phyloP scores from a whole-genome alignment of 75 land plant species.

The Adiantum capillusveneris region DNA sequence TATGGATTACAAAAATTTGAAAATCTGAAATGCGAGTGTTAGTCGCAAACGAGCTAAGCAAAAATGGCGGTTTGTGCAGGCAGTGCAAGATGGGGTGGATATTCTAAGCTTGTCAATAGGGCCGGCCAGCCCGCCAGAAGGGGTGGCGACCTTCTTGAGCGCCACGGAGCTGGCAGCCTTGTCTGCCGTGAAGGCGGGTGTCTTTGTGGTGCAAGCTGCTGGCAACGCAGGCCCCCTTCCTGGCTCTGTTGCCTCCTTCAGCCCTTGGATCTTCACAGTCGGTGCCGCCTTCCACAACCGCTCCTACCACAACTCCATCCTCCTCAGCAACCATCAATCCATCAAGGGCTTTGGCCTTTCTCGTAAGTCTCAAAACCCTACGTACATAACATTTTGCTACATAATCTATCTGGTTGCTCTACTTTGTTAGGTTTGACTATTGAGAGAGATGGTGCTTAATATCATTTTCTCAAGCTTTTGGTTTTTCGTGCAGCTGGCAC shows the following conservation, averaged over 20 bases:
- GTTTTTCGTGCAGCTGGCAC: too few relatives aligned
- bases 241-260: conserved; percentile 74
- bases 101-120: conserved; percentile 80
- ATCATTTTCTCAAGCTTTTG: too few relatives aligned
- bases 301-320: conserved; percentile 45
- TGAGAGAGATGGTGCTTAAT: too few relatives aligned
- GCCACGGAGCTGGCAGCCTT: conserved; percentile 83
- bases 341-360: conserved; percentile 81
- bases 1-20: too few relatives aligned
- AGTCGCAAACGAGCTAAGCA: too few relatives aligned
- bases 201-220: conserved; percentile 95
- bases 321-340: conserved; percentile 26
- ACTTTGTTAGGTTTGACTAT: too few relatives aligned
- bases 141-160: conserved; percentile 77
- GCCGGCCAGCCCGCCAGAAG: conserved; percentile 76
- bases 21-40: too few relatives aligned
- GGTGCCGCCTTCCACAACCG: conserved; percentile 85
- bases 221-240: conserved; percentile 90
- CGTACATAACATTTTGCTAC: too few relatives aligned
- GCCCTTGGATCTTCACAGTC: conserved; percentile 97
- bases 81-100: conserved; percentile 94
- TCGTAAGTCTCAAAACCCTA: conserved; percentile 32
- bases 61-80: conserved; percentile 36
- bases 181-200: conserved; percentile 76
- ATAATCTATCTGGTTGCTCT: too few relatives aligned